Base-by-base conservation (phyloP, 352 stramenopile species). In the Phytophthora sansomeana region DNA sequence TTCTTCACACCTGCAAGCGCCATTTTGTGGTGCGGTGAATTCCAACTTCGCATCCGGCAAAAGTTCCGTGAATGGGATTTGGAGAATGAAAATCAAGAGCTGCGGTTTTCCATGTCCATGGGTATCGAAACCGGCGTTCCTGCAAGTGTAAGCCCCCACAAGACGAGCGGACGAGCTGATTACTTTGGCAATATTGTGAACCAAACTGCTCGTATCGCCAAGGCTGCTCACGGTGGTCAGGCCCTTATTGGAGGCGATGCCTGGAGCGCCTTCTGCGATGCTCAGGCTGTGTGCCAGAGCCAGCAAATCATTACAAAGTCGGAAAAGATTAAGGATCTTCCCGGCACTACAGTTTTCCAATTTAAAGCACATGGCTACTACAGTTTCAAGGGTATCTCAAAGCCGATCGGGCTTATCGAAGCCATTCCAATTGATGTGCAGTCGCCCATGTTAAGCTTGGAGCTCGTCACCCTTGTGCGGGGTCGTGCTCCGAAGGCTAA, bases 181-280 rank as follows among this genome's bases (percentile, higher is more conserved):
- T 96, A 96, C 69, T 96, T 96, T 46, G 89, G 89, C 46, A 95
- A 95, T 68, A 95, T 96, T 60, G 89, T 96, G 56, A 96, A 96
- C 63, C 86, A 95, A 64, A 96, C 89, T 0, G 89, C 89, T 5
- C 81, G 89, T 43, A 96, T 96, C 56, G 89, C 89, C 14, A 96
- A 96, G 71, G 83, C 86, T 17, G 83, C 89, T 0, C 81, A 90
- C 14, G 89, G 89, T 36, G 85, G 86, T 1, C 83, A 96, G 63
- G 83, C 95, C 19, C 74, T 96, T 30, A 91, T 96, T 56, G 89
- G 89, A 24, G 81, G 85, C 5, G 87, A 94, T 16, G 86, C 85
- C 0, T 96, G 89, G 89, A 89, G 77, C 43, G 67, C 81, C 7
- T 94, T 92, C 46, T 75, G 75, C 14, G 67, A 69, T 16, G 71